Conservation (phyloP, 495 filamentous ascomycete species). For the Parmelia sp. region DNA sequence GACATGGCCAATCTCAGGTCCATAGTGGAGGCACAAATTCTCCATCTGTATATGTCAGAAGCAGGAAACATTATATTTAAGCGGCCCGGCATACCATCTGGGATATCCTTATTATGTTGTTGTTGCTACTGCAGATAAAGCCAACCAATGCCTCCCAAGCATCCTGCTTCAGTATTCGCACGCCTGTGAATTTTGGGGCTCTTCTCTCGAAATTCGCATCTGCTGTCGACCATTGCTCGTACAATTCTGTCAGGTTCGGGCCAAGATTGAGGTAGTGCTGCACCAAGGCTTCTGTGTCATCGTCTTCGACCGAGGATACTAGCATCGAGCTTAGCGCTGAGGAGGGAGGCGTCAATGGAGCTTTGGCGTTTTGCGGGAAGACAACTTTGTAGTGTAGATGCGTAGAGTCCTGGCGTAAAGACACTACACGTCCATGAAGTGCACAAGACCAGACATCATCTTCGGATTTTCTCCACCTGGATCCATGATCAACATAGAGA, state of each 20-base stretch:
- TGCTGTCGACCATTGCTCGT: conserved; percentile 76
- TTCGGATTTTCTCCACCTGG: conserved; percentile 74
- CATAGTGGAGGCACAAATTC: conserved; percentile 84
- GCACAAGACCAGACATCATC: conserved; percentile 87
- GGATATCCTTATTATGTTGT: conserved; percentile 90
- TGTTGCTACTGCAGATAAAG: conserved; percentile 98
- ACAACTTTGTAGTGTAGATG: conserved; percentile 77
- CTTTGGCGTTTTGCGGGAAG: conserved; percentile 39
- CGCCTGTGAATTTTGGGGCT: conserved; percentile 79
- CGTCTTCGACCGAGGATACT: conserved; percentile 32
- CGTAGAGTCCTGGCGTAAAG: conserved; percentile 71
- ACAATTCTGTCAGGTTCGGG: conserved; percentile 65
- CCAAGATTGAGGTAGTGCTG: conserved; percentile 77
- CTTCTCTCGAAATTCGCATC: conserved; percentile 88
- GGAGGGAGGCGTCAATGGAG: conserved; percentile 35
- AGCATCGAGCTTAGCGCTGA: conserved; percentile 28
- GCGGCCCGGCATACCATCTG: conserved; percentile 63
- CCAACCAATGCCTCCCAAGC: conserved; percentile 90
- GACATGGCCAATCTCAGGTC: conserved; percentile 64
- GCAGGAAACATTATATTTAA: neutral
- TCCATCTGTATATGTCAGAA: conserved; percentile 45
- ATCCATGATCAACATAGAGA: conserved; percentile 7
- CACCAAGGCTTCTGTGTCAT: conserved; percentile 62
- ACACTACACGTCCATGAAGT: conserved; percentile 76
- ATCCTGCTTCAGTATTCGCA: conserved; percentile 92